Evolutionary conservation across 805 yeast species (phyloP), one percentile per base, ranked within the genome.

Genomic region (Myxozyma melibiosi): DNA sequence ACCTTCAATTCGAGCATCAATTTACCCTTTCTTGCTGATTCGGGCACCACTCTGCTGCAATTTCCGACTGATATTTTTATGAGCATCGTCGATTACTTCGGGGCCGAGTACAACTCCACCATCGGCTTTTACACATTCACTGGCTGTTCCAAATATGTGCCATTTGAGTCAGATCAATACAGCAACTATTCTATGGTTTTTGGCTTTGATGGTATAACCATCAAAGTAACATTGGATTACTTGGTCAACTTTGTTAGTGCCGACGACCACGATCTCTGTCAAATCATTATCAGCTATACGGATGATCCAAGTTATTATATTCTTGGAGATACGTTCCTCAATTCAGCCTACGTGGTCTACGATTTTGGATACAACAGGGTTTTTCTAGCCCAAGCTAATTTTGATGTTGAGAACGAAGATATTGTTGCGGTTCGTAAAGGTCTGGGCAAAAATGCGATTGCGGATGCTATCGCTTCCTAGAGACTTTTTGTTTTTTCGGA

Each of bases 251-350:
- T 61, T 2, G 28, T 61, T 5, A 31, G 18, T 3, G 60, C 50
- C 30, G 24, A 51, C 38, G 25, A 47, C 45, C 55, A 53, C 28
- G 65, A 68, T 37, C 52, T 59, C 9, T 51, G 70, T 30, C 65
- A 67, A 13, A 61, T 68, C 16, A 14, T 64, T 68, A n/a, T 72
- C 65, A n/a, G n/a, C n/a, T 25, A 71, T n/a, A n/a, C n/a, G 64
- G 31, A 45, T 55, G 55, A 70, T 73, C 63, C 64, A 38, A 51
- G 62, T 25, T 47, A 38, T 11, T 28, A 25, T 20, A 75, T 84
- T 52, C 73, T 87, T 34, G 94, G 92, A 8, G 90, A 85, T 66
- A 78, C 80, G 43, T 80, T 86, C 66, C 71, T 87, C 61, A 75
- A 88, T 53, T 78, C 80, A 39, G 85, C 84, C 4, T 87, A 86